A percentile compares a stretch with the other conserved stretches of the same genome.
Conservation (phyloP, 2,329 filamentous ascomycete species). For the Massarina eburnea region DNA sequence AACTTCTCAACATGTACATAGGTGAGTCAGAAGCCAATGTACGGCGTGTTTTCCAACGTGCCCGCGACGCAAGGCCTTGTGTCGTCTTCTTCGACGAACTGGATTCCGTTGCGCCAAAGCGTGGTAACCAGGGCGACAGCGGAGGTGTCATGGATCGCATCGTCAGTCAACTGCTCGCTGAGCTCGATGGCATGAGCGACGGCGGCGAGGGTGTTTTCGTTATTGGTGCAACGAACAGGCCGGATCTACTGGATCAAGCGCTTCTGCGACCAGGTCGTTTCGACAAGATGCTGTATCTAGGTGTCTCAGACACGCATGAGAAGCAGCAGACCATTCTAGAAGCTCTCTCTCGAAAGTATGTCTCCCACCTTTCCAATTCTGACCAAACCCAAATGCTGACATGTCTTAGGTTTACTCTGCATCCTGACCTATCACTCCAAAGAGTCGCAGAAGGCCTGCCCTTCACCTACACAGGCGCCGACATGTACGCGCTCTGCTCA, state of each 20-base stretch:
- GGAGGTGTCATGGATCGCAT: conserved; percentile 98
- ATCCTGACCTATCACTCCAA: conserved; percentile 74
- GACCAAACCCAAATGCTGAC: conserved; percentile 2
- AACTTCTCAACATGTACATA: conserved; percentile 94
- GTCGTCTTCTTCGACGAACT: conserved; percentile 94
- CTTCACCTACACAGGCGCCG: conserved; percentile 95
- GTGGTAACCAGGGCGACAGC: conserved; percentile 95
- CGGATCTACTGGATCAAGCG: conserved; percentile 88
- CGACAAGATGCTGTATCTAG: conserved; percentile 97
- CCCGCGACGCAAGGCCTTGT: conserved; percentile 81
- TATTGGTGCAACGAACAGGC: conserved; percentile 92
- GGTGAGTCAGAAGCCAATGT: conserved; percentile 93
- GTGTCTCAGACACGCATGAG: conserved; percentile 93
- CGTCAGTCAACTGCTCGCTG: conserved; percentile 89
- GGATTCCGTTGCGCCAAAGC: conserved; percentile 91
- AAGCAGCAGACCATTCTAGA: conserved; percentile 95
- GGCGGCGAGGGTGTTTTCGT: conserved; percentile 88
- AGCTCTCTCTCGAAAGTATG: conserved; percentile 89
- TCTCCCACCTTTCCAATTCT: conserved; percentile 21
- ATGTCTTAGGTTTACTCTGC: conserved; percentile 72
- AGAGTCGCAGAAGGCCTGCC: conserved; percentile 76
- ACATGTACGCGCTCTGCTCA: conserved; percentile 95
- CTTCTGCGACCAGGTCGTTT: conserved; percentile 87
- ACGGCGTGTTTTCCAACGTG: conserved; percentile 82
- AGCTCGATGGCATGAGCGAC: conserved; percentile 96